Conservation (phyloP, 2,329 filamentous ascomycete species). For the Nannizzia gypsea region DNA sequence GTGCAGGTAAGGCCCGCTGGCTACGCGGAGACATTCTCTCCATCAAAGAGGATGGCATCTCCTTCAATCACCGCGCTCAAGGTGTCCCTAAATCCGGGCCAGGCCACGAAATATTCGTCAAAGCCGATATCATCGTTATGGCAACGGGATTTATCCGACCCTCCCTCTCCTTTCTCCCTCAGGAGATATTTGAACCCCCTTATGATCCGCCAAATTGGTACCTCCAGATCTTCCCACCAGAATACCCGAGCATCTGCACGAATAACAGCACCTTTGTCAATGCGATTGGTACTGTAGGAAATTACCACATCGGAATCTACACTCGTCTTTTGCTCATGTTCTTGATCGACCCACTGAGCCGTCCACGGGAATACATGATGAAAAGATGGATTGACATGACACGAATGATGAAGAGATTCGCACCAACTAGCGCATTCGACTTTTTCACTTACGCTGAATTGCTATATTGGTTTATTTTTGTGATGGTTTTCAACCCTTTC, state of each 20-base stretch:
- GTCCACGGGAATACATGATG: conserved; percentile 64
- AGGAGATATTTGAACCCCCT: conserved; percentile 58
- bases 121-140: conserved; percentile 68
- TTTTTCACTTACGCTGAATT: conserved; percentile 84
- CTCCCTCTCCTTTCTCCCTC: conserved; percentile 59
- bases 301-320: conserved; percentile 85
- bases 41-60: conserved; percentile 52
- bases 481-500: conserved; percentile 69
- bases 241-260: conserved; percentile 59
- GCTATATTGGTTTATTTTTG: conserved; percentile 75
- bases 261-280: conserved; percentile 78
- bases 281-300: conserved; percentile 69
- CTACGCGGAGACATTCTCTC: conserved; percentile 64
- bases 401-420: conserved; percentile 53
- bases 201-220: conserved; percentile 81
- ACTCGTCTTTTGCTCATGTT: conserved; percentile 80
- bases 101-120: conserved; percentile 52
- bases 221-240: conserved; percentile 70
- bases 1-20: conserved; percentile 62
- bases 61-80: conserved; percentile 58
- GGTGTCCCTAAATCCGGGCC: conserved; percentile 67
- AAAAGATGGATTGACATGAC: conserved; percentile 80
- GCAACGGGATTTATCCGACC: conserved; percentile 73
- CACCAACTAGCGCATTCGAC: conserved; percentile 67
- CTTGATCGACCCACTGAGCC: conserved; percentile 62